Conservation (phyloP, 1,284 basidiomycete species). For the Pisolithus thermaeus region DNA sequence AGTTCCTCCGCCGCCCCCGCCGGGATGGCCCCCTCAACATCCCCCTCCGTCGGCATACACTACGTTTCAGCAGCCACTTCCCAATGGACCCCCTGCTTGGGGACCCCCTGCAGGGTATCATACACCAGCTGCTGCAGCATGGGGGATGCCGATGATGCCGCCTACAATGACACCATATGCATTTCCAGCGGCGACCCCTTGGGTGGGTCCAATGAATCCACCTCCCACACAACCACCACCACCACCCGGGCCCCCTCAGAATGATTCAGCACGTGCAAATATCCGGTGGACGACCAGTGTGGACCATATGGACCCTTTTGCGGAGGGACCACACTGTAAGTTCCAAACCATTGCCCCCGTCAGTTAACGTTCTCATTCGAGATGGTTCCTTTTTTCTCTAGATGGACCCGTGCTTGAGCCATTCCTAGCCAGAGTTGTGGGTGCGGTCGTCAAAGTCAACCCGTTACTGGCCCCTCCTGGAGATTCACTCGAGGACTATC, state of each 20-base stretch:
- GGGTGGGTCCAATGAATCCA: conserved; percentile 15
- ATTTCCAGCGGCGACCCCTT: conserved; percentile 19
- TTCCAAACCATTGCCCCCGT: background rate
- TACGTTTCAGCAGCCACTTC: conserved; percentile 25
- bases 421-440: conserved; percentile 45
- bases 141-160: conserved; percentile 14
- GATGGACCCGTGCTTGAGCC: conserved; percentile 71
- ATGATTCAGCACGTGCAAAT: conserved; percentile 21
- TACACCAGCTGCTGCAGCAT: conserved; percentile 24
- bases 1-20: conserved; percentile 12
- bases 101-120: conserved; percentile 15
- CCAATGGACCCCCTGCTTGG: conserved; percentile 17
- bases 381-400: conserved; percentile 21
- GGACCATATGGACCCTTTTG: conserved; percentile 23
- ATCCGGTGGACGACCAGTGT: conserved; percentile 25
- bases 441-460: conserved; percentile 47
- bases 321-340: conserved; percentile 29
- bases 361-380: conserved; percentile 8
- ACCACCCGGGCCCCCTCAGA: conserved; percentile 6
- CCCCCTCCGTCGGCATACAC: conserved; percentile 21
- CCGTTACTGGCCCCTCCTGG: conserved; percentile 50
- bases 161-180: conserved; percentile 20
- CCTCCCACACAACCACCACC: conserved; percentile 15
- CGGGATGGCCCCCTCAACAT: conserved; percentile 11
- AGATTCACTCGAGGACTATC: conserved; percentile 44